Base-by-base conservation (phyloP, 306 rosid genomes). In the Erythrophleum fordii region DNA sequence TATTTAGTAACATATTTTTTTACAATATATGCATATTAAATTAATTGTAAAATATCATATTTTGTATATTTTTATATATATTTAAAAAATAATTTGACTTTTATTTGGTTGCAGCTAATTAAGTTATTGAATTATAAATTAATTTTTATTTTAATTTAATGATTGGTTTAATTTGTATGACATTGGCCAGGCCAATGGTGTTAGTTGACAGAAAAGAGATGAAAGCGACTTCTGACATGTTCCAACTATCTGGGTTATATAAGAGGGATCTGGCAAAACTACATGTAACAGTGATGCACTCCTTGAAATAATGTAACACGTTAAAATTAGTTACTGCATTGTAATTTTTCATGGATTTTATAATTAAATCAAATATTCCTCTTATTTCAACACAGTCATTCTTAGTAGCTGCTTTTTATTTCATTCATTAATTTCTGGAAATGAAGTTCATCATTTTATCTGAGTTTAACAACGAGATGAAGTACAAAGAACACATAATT, bases 401-500 rank as follows among this genome's bases (percentile, higher is more conserved):
- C 52, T 61, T 68, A 31, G 53, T 25, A 51, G 34, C 52, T 23
- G 61, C 76, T 80, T 62, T 78, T 44, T 37, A 69, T 20, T 49
- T 10, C 77, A 70, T 69, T 80, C 78, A 23, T 70, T 62, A 69
- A 69, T 83, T 60, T 79, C 28, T 67, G 56, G 61, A 35, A 70
- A 79, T 55, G 78, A 64, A 75, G 59, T 62, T 68, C 77, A 75
- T 88, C 80, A 83, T 87, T 72, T 71, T 73, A 53, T 75, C 6
- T 8, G 60, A 60, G 87, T 86, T 82, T 78, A 81, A 72, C 82
- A 72, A 71, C 78, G 62, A 35, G 79, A 39, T 72, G 44, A 84
- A 85, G 80, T 75, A 86, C 87, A 83, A 79, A 70, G 72, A 73
- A 16, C 61, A 81, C 83, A 86, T 79, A 76, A 89, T 87, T 81